Evolutionary conservation across 176 grass and related monocot species (phyloP).

Genomic region (Triticum turgidum): DNA sequence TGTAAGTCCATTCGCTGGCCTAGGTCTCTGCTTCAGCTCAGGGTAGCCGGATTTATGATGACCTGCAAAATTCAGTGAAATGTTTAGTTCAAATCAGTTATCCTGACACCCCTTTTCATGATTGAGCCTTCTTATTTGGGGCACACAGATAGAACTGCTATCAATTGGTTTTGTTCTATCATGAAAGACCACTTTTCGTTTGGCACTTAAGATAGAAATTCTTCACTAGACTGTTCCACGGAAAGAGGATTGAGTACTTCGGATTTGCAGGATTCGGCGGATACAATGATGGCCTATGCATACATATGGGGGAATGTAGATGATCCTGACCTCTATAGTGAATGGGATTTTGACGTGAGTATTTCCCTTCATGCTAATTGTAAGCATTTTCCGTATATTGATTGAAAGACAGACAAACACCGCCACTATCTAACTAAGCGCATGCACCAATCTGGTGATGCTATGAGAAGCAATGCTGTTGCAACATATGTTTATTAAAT

Average conservation of each 20-base stretch:
- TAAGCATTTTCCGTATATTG: background rate
- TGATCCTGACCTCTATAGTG: conserved; percentile 62
- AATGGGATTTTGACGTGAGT: conserved; percentile 88
- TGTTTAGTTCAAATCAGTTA: too few species aligned
- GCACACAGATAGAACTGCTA: too few species aligned
- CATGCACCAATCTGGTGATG: background rate
- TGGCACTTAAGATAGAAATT: background rate
- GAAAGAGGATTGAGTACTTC: background rate
- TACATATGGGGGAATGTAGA: conserved; percentile 61
- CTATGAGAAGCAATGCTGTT: background rate
- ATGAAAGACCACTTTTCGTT: background rate
- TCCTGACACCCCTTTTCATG: too few species aligned
- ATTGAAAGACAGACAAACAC: background rate
- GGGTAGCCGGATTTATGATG: too few species aligned
- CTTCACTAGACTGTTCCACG: background rate
- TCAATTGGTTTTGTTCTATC: too few species aligned
- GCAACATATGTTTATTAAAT: background rate
- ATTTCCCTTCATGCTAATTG: background rate
- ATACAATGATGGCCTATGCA: conserved; percentile 43
- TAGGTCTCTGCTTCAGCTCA: too few species aligned
- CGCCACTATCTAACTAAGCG: background rate
- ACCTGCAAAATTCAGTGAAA: too few species aligned
- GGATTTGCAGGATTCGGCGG: conserved; percentile 49
- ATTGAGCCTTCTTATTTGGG: too few species aligned
- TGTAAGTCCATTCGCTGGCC: too few species aligned